Evolutionary conservation across 768 basidiomycete species (phyloP).

Genomic region (Boletus rufocinnamomeus): DNA sequence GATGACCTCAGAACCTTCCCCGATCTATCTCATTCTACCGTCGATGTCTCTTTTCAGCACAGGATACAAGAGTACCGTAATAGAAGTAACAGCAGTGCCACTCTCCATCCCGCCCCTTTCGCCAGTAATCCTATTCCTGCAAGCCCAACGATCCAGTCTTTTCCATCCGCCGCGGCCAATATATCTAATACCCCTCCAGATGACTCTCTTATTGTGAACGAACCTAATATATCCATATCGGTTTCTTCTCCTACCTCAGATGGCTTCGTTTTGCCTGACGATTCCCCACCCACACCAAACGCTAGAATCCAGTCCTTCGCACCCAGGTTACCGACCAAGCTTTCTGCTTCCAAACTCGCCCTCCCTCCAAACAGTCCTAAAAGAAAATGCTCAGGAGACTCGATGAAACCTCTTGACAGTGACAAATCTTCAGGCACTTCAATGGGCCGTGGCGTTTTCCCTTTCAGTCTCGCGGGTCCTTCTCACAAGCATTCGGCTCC

Average conservation of each 20-base stretch:
- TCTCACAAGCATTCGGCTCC: conserved; percentile 32
- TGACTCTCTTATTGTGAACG: conserved; percentile 20
- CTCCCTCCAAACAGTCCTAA: conserved; percentile 53
- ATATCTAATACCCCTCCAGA: conserved; percentile 26
- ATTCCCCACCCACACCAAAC: conserved; percentile 48
- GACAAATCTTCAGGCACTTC: conserved; percentile 17
- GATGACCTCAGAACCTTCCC: conserved; percentile 71
- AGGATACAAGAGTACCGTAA: conserved; percentile 66
- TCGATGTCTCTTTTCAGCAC: conserved; percentile 56
- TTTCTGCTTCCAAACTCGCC: conserved; percentile 54
- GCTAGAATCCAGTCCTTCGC: conserved; percentile 71
- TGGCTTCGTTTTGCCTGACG: conserved; percentile 33
- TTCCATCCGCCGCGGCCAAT: conserved; percentile 37
- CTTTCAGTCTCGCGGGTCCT: conserved; percentile 32
- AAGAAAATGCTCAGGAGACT: conserved; percentile 50
- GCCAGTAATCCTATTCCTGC: conserved; percentile 27
- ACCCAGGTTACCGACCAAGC: conserved; percentile 68
- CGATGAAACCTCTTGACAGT: conserved; percentile 36
- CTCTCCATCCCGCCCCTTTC: conserved; percentile 42
- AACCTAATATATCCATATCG: conserved; percentile 48
- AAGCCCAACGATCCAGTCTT: conserved; percentile 43
- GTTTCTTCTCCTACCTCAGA: conserved; percentile 47
- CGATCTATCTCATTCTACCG: conserved; percentile 34
- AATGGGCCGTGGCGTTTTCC: conserved; percentile 30
- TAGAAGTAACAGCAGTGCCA: conserved; percentile 57